Conservation (phyloP, 2,329 filamentous ascomycete species). For the Ilyonectria mors-panacis region DNA sequence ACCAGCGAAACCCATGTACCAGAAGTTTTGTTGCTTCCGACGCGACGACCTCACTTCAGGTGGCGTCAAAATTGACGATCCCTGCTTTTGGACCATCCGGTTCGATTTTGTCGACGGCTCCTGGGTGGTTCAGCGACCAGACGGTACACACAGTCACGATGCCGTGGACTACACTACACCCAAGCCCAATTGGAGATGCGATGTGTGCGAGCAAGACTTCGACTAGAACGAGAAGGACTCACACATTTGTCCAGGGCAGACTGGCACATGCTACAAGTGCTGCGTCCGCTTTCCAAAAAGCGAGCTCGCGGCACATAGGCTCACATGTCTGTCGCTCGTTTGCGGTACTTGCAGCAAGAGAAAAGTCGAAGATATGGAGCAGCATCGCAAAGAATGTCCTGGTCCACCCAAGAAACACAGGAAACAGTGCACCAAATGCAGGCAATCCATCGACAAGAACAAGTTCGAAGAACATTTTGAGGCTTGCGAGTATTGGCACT, state of each 20-base stretch:
- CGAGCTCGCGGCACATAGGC: slow-evolving; percentile 1
- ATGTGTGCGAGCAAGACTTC: slow-evolving; percentile 9
- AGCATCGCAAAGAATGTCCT: neutral
- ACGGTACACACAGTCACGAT: slow-evolving; percentile 8
- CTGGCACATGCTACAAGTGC: slow-evolving; percentile 5
- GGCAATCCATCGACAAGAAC: slow-evolving; percentile 2
- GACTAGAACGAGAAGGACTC: slow-evolving; percentile 1
- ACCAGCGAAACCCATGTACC: neutral
- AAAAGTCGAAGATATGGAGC: slow-evolving; percentile 1
- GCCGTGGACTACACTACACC: slow-evolving; percentile 5
- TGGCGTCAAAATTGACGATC: slow-evolving; percentile 3
- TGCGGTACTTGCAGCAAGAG: slow-evolving; percentile 1
- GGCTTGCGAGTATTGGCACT: slow-evolving; percentile 25
- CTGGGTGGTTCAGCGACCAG: slow-evolving; percentile 5
- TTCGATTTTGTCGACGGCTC: neutral
- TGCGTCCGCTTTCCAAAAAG: neutral
- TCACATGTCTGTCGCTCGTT: too few relatives aligned
- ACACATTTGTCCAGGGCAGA: neutral
- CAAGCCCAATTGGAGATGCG: slow-evolving; percentile 1
- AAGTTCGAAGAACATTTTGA: slow-evolving; percentile 8
- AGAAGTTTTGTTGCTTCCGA: neutral
- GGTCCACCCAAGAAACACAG: neutral
- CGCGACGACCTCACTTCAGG: slow-evolving; percentile 3
- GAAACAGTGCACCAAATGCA: neutral
- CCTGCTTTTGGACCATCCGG: neutral